These are phyloP conservation scores for Breynia disticha DNA, from an alignment of 441 rosid species.

Conservation along the genomic window DNA sequence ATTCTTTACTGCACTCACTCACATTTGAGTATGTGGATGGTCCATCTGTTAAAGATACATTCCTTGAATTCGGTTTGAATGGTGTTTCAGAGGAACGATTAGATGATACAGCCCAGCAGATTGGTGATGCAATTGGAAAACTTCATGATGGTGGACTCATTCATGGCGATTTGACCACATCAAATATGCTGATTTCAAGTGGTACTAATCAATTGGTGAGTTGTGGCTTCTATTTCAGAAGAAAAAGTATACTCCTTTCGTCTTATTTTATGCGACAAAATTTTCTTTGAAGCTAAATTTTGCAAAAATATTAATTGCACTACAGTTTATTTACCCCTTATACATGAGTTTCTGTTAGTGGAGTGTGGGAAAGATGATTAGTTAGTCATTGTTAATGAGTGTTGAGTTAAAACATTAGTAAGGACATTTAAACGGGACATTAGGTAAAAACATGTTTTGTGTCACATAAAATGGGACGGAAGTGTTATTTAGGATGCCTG, in stretches of 20 bases:
- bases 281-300: too few species aligned
- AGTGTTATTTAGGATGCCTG: conserved; percentile 4
- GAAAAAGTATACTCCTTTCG: background rate
- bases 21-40: conserved; percentile 78
- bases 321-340: too few species aligned
- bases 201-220: conserved; percentile 60
- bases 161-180: conserved; percentile 95
- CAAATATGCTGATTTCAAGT: conserved; percentile 62
- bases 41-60: conserved; percentile 50
- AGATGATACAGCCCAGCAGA: conserved; percentile 63
- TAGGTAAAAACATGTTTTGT: too few species aligned
- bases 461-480: too few species aligned
- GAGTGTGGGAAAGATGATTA: too few species aligned
- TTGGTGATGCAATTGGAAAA: conserved; percentile 76
- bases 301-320: too few species aligned
- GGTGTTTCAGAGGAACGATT: conserved; percentile 57
- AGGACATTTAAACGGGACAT: too few species aligned
- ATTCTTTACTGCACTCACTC: conserved; percentile 47
- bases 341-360: too few species aligned
- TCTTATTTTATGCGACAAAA: too few species aligned
- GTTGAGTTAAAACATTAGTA: too few species aligned
- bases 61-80: conserved; percentile 57
- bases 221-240: background rate
- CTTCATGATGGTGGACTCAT: conserved; percentile 89
- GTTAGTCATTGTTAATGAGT: too few species aligned